phyloP scores from a whole-genome alignment of 225 moss, liverwort and hornwort genomes.

The Polytrichum formosum region DNA sequence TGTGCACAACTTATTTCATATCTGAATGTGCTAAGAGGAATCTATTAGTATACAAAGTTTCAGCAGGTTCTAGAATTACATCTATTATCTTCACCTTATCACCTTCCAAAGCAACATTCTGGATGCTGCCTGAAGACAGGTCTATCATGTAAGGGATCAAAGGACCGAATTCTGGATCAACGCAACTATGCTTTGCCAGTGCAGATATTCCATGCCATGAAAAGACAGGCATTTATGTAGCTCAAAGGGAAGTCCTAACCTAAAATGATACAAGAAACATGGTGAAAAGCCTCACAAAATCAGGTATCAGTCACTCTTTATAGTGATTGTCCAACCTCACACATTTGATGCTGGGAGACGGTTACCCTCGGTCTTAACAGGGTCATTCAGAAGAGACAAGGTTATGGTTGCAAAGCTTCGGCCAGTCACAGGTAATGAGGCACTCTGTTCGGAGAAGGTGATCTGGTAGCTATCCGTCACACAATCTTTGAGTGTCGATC shows the following conservation, averaged over 20 bases:
- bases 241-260: neutral
- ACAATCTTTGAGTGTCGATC: neutral
- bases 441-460: neutral
- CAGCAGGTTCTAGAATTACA: neutral
- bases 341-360: too few species aligned
- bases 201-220: neutral
- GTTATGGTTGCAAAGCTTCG: neutral
- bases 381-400: neutral
- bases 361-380: too few species aligned
- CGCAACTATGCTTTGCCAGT: neutral
- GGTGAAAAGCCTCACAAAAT: too few species aligned
- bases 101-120: too few species aligned
- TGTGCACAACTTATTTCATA: neutral
- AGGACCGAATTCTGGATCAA: neutral
- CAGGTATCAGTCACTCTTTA: too few species aligned
- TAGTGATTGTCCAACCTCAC: too few species aligned
- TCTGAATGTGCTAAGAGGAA: neutral
- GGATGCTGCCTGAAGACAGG: slow-evolving; percentile 3
- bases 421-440: neutral
- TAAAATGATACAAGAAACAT: too few species aligned
- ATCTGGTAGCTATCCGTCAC: neutral
- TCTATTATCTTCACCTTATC: neutral
- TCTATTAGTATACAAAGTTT: slow-evolving; percentile 1
- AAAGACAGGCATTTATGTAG: neutral
- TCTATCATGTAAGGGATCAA: neutral